Evolutionary conservation across 345 rosid species (phyloP), one percentile per base, ranked within the genome.

Genomic region (Syzygium aqueum): DNA sequence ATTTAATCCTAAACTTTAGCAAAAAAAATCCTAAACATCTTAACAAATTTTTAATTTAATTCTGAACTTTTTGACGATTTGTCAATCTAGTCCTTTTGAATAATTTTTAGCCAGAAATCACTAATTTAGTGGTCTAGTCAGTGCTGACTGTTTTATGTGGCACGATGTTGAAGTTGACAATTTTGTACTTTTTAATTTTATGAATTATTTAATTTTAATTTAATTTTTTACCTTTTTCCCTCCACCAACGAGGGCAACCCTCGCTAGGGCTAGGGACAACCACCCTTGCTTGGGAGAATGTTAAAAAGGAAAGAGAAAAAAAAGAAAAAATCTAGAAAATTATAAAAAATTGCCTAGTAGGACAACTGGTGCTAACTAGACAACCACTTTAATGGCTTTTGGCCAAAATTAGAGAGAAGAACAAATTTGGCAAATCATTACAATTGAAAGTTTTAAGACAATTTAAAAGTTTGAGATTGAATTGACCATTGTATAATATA

Each of bases 381-480:
- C 6, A 0, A 5, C 63, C 6, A 57, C 5, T 13, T 11, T 56
- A 23, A 13, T 8, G n/a, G 25, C 13, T 9, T 56, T 1, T 2
- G 2, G 2, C n/a, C 43, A 40, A 40, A 40, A 40, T 56, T 59
- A 27, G 65, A 3, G 0, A 12, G 13, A 27, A 61, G 8, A 3
- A n/a, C 2, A 12, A n/a, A n/a, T 27, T 61, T n/a, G 2, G 4
- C 17, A 61, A 61, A 5, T 61, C 1, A 7, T 43, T 1, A 43
- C 7, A 6, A 43, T 43, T 5, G 46, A 43, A 43, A 43, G 46
- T 43, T 43, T 0, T n/a, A 1, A 13, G 2, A 61, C 0, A 0
- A 2, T 3, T 12, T 5, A 61, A n/a, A 25, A 0, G 0, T 6
- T 61, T n/a, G n/a, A 12, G 13, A 61, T 1, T 13, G 5, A 59